Conservation (phyloP, 2,329 filamentous ascomycete species). For the Colletotrichum euphorbiae region DNA sequence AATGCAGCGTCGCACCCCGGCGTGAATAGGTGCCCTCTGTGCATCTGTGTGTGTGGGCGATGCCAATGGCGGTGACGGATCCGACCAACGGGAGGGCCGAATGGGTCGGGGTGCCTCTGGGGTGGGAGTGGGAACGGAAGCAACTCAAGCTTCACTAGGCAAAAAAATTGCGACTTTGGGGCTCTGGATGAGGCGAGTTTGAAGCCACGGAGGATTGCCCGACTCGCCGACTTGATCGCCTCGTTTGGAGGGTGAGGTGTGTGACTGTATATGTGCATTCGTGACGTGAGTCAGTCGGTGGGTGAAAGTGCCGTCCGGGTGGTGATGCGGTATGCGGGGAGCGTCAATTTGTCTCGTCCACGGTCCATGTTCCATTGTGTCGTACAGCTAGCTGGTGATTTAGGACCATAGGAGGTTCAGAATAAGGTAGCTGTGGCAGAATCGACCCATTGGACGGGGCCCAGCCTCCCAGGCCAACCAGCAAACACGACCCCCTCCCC, state of each 20-base stretch:
- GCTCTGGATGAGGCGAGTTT: conserved; percentile 1
- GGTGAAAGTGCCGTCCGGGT: background rate
- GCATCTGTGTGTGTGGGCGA: conserved; percentile 23
- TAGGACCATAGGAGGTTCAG: background rate
- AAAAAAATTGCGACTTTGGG: conserved; percentile 13
- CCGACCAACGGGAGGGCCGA: conserved; percentile 19
- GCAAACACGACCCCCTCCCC: no score
- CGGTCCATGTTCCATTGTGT: conserved; percentile 4
- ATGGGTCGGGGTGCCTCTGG: background rate
- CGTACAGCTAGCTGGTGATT: background rate
- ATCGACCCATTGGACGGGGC: no score
- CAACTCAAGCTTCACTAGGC: conserved; percentile 15
- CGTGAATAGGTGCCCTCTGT: conserved; percentile 26
- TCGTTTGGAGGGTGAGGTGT: background rate
- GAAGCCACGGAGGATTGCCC: background rate
- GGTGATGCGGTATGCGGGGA: background rate
- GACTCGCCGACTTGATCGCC: background rate
- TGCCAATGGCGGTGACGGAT: conserved; percentile 29
- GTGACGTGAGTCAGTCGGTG: background rate
- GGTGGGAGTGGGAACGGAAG: conserved; percentile 9
- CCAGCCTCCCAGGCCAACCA: conserved; percentile 13
- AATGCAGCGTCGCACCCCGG: conserved; percentile 30
- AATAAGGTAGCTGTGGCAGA: no score
- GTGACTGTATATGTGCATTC: background rate
- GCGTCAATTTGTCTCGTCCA: background rate